These are phyloP conservation scores for Calonectria montana DNA, from an alignment of 2,329 filamentous ascomycete species.

Conservation along the genomic window DNA sequence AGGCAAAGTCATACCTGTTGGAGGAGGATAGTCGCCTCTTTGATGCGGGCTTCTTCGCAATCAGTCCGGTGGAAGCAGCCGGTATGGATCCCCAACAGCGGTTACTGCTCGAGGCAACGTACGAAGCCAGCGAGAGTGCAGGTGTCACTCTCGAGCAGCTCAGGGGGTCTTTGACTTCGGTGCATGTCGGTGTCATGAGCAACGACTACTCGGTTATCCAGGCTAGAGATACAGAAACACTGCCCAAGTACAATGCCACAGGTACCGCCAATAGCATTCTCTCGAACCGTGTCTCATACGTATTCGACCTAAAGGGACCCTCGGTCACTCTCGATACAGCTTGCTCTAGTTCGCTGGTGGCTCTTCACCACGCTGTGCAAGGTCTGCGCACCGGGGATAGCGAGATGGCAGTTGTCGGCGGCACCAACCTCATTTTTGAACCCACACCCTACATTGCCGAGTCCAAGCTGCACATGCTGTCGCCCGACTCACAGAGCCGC, in stretches of 20 bases:
- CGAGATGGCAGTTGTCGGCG: constrained; percentile 24
- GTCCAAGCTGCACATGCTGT: constrained; percentile 1
- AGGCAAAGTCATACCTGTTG: constrained; percentile 43
- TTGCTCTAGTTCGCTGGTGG: constrained; percentile 50
- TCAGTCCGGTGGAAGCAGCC: constrained; percentile 27
- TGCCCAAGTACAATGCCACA: constrained; percentile 13
- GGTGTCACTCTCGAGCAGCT: constrained; percentile 10
- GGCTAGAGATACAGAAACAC: not conserved
- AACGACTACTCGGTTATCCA: constrained; percentile 37
- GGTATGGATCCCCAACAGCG: constrained; percentile 50
- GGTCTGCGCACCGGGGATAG: constrained; percentile 21
- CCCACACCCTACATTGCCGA: constrained; percentile 21
- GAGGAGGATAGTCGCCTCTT: constrained; percentile 30
- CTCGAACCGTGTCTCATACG: constrained; percentile 33
- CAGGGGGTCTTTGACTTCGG: constrained; percentile 18
- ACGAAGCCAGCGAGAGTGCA: constrained; percentile 40
- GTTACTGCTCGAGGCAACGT: constrained; percentile 49
- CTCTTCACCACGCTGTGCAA: constrained; percentile 43
- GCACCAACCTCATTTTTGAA: constrained; percentile 29
- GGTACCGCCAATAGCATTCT: constrained; percentile 22
- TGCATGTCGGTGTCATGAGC: constrained; percentile 43
- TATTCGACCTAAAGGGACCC: constrained; percentile 34
- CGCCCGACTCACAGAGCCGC: not conserved
- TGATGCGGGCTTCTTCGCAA: constrained; percentile 35
- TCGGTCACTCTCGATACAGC: constrained; percentile 51